phyloP scores from a whole-genome alignment of 257 asterid genomes.

The Coffea eugenioides region DNA sequence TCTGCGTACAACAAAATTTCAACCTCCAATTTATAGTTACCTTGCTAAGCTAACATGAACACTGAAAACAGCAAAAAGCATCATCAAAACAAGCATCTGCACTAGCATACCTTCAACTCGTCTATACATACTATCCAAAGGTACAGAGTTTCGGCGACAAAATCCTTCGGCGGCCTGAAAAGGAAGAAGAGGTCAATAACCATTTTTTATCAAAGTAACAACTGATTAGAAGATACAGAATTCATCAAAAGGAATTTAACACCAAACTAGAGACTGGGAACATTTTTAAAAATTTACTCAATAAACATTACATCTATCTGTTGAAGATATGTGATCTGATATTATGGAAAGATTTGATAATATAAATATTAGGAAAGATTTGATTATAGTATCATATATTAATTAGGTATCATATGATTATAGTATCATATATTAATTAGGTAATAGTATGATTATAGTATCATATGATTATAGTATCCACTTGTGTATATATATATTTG shows the following conservation, averaged over 20 bases:
- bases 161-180: slow-evolving; percentile 98
- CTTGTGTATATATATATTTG: too few relatives aligned
- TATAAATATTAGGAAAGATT: too few relatives aligned
- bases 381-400: too few relatives aligned
- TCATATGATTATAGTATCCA: too few relatives aligned
- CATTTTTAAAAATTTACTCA: neutral
- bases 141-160: slow-evolving; percentile 77
- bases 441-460: too few relatives aligned
- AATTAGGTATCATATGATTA: too few relatives aligned
- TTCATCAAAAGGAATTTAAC: neutral
- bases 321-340: too few relatives aligned
- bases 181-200: slow-evolving; percentile 25
- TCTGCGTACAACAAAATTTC: neutral
- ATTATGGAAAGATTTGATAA: too few relatives aligned
- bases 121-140: slow-evolving; percentile 71
- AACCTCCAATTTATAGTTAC: neutral
- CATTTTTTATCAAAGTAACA: slow-evolving; percentile 1
- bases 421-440: too few relatives aligned
- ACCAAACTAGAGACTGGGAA: neutral
- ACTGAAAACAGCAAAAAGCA: neutral
- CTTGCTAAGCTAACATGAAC: neutral
- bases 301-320: neutral
- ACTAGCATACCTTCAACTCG: slow-evolving; percentile 65
- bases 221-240: slow-evolving; percentile 1
- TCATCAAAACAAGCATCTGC: slow-evolving; percentile 10